Percentiles rank a stretch among this genome's conserved stretches.
phyloP scores from a whole-genome alignment of 805 yeast species.

The Teunomyces kruisii region DNA sequence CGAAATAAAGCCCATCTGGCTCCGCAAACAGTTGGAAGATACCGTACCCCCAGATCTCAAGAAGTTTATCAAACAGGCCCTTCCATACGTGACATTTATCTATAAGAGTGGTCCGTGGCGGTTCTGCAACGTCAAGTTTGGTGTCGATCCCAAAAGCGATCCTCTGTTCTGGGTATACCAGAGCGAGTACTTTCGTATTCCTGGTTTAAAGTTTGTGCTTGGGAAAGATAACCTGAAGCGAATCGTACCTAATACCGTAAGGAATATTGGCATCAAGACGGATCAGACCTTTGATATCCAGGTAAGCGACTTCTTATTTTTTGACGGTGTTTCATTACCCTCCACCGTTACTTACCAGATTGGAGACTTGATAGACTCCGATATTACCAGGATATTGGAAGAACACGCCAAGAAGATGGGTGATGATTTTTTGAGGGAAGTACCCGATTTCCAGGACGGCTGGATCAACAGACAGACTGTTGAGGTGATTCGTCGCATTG shows the following conservation, averaged over 20 bases:
- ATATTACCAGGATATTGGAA: conserved; percentile 47
- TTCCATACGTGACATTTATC: conserved; percentile 81
- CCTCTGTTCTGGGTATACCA: conserved; percentile 63
- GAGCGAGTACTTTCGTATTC: conserved; percentile 76
- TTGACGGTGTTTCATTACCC: conserved; percentile 73
- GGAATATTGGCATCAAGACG: conserved; percentile 6
- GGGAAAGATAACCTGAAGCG: conserved; percentile 11
- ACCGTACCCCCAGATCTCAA: conserved; percentile 49
- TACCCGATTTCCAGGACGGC: conserved; percentile 62
- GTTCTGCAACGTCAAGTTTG: conserved; percentile 75
- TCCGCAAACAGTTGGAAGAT: conserved; percentile 67
- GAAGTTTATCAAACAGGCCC: conserved; percentile 62
- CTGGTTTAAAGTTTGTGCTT: conserved; percentile 23
- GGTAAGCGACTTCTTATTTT: conserved; percentile 46
- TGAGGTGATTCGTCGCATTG: conserved; percentile 62
- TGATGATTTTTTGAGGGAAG: conserved; percentile 31
- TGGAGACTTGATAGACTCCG: conserved; percentile 73
- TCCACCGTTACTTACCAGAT: conserved; percentile 71
- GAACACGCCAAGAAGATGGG: conserved; percentile 28
- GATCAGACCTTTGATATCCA: conserved; percentile 13
- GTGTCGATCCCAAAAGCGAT: conserved; percentile 70
- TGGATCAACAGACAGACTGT: conserved; percentile 72
- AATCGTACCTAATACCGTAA: conserved; percentile 27
- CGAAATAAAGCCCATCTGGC: conserved; percentile 78
- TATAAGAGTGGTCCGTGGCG: conserved; percentile 95